Evolutionary conservation across 2,329 filamentous ascomycete genomes (phyloP), one percentile per base, ranked within the genome.

Genomic region (Mycosphaerella arachidis): DNA sequence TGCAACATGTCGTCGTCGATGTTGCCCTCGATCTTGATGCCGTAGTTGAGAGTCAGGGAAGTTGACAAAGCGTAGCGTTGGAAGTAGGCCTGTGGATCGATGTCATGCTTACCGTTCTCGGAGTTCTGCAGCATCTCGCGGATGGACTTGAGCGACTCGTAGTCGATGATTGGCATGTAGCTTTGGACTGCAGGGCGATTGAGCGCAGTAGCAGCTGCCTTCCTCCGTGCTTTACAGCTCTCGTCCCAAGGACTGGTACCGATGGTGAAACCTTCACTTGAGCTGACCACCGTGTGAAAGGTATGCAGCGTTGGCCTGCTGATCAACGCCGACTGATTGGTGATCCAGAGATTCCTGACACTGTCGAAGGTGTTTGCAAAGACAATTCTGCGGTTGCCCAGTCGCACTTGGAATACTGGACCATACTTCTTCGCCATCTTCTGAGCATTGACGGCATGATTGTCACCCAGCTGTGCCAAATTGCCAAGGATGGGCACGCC

Each of bases 201-300:
- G 24, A 93, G 80, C 0, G 90, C 89, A 0, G 89, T 91, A 4
- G 88, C 89, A 1, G 89, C 90, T 0, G 88, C 89, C 77, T 91
- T 92, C 63, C 90, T 84, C 9, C 89, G 83, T 27, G 81, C 79
- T 73, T 92, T 93, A 76, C 88, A 91, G 1, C 86, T 90, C 54
- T 91, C 89, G 63, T 92, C 89, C 87, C 90, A 94, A 0, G 90
- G 90, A 0, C 89, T 92, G 0, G 90, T 91, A 1, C 90, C 90
- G 62, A 94, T 91, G 0, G 90, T 93, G 74, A 91, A 89, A 6
- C 89, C 89, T 66, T 91, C 87, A 0, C 87, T 90, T 35, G 81
- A 85, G 1, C 89, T 91, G 3, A 92, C 87, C 4, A 92, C 87
- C 5, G 83, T 89, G 74, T 92, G 90, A 73, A 92, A 93, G 0